Evolutionary conservation across 2,329 filamentous ascomycete species (phyloP), one percentile per base, ranked within the genome.

Genomic region (Penicillium sp.): DNA sequence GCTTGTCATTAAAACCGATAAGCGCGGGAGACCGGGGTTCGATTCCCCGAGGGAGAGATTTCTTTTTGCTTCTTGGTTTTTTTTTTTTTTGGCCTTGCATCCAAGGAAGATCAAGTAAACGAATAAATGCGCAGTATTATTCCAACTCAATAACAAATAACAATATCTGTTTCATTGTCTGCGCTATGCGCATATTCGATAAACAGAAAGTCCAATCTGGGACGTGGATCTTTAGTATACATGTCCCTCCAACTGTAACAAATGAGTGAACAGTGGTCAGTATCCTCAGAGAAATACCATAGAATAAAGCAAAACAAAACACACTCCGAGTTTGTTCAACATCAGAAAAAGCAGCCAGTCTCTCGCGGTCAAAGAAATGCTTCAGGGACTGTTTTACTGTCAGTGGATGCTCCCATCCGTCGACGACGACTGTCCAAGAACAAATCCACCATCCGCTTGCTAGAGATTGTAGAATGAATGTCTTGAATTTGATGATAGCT

Each of bases 361-460:
- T n/a, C 23, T 10, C 40, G 38, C n/a, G 4, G 35, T 61, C 57
- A 72, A 32, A 72, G 41, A 55, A 72, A 72, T 3, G 62, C 69
- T 18, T 54, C 57, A 6, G 60, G 59, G 6, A 55, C 42, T 19
- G 48, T 44, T 14, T 59, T 60, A 7, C 59, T 58, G 10, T 64
- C 60, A 4, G 60, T 54, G 7, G 46, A 36, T 9, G 56, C 61
- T 4, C 52, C 65, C 53, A 56, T 63, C 43, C 61, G 63, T 30
- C 49, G 63, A 4, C 69, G 70, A 34, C 70, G 67, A 53, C 68
- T 72, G 36, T 66, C 61, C 59, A 74, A 55, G 54, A 74, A 74
- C 45, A 67, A 51, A 34, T 74, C 71, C 41, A 74, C 70, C 71
- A 74, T 72, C 18, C 57, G 64, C 47, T 74, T 73, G 56, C 67